These are phyloP conservation scores for Diaporthe australafricana DNA, from an alignment of 2,329 filamentous ascomycete species.

Conservation along the genomic window DNA sequence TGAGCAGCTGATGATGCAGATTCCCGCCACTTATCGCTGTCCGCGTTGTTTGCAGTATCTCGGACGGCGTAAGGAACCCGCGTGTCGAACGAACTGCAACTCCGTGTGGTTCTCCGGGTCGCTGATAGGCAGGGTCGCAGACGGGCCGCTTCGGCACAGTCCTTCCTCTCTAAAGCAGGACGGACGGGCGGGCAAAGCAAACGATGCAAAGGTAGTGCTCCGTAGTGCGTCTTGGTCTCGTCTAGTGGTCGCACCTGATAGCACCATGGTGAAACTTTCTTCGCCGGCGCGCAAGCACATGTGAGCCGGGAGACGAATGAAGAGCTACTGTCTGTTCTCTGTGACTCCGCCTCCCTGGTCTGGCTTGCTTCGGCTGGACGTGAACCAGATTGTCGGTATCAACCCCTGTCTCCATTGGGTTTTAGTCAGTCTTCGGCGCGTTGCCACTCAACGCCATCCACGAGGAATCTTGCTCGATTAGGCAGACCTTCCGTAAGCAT, in stretches of 20 bases:
- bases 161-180: slow-evolving; percentile 30
- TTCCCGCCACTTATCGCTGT: slow-evolving; percentile 22
- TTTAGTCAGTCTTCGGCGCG: slow-evolving; percentile 1
- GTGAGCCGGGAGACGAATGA: slow-evolving; percentile 14
- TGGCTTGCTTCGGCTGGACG: slow-evolving; percentile 24
- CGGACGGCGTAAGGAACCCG: slow-evolving; percentile 16
- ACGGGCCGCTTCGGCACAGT: slow-evolving; percentile 36
- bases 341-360: slow-evolving; percentile 22
- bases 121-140: slow-evolving; percentile 27
- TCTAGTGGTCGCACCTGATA: slow-evolving; percentile 25
- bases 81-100: slow-evolving; percentile 15
- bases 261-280: slow-evolving; percentile 15
- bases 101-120: slow-evolving; percentile 15
- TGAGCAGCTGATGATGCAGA: slow-evolving; percentile 28
- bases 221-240: slow-evolving; percentile 26
- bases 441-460: slow-evolving; percentile 32
- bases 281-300: slow-evolving; percentile 16
- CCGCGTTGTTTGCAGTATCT: slow-evolving; percentile 25
- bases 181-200: slow-evolving; percentile 26
- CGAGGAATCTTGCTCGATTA: slow-evolving; percentile 22
- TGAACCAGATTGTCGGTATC: slow-evolving; percentile 28
- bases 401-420: slow-evolving; percentile 16
- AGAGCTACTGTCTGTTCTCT: slow-evolving; percentile 17
- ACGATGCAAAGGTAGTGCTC: slow-evolving; percentile 13
- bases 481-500: slow-evolving; percentile 15